Percentiles rank a stretch among this genome's conserved stretches.
phyloP scores from a whole-genome alignment of 108 stramenopile genomes.

The Cyclotella kingstonii region DNA sequence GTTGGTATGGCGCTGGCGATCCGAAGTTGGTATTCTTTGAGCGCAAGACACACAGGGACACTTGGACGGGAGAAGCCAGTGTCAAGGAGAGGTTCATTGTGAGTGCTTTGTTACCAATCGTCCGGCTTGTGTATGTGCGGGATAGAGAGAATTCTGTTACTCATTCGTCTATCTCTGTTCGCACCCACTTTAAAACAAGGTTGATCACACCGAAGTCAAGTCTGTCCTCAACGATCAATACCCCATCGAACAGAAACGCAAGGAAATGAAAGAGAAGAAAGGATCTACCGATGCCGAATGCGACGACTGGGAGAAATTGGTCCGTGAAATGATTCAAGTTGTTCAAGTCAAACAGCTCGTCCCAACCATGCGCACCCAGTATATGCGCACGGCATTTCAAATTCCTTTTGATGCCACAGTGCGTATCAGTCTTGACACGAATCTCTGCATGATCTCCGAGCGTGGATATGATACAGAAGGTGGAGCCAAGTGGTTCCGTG shows the following conservation, averaged over 20 bases:
- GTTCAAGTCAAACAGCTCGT: constrained; percentile 91
- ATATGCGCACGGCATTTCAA: constrained; percentile 97
- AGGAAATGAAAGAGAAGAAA: constrained; percentile 71
- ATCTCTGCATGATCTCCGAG: constrained; percentile 96
- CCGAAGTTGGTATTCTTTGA: constrained; percentile 93
- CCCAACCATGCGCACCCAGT: constrained; percentile 95
- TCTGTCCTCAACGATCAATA: constrained; percentile 78
- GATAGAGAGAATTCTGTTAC: no score
- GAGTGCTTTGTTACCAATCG: no score
- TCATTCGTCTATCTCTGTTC: no score
- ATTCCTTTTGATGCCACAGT: constrained; percentile 96
- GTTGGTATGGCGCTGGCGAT: constrained; percentile 94
- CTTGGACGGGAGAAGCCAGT: constrained; percentile 95
- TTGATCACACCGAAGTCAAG: constrained; percentile 80
- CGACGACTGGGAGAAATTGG: constrained; percentile 88
- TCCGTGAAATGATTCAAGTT: constrained; percentile 85
- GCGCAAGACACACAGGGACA: constrained; percentile 97
- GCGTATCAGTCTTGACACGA: constrained; percentile 93
- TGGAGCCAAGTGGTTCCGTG: constrained; percentile 92
- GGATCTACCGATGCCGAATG: constrained; percentile 82
- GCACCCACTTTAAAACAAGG: no score
- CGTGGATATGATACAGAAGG: constrained; percentile 86
- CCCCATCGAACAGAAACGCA: constrained; percentile 79
- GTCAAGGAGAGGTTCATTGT: constrained; percentile 97
- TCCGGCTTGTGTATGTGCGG: no score